Evolutionary conservation across 2,329 filamentous ascomycete genomes (phyloP).

Genomic region (Elsinoe arachidis): DNA sequence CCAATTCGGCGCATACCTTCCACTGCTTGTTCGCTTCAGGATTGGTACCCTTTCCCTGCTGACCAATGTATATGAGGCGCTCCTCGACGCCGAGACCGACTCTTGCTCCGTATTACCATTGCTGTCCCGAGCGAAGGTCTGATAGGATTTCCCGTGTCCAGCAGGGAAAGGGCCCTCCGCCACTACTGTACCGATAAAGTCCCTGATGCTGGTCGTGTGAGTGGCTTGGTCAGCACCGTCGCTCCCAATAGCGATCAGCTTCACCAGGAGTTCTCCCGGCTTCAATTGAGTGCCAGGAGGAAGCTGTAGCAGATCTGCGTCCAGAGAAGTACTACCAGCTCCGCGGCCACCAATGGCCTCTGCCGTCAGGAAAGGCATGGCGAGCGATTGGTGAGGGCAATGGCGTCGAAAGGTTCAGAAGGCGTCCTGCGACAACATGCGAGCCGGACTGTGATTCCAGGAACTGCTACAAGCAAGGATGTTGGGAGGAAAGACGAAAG

Average conservation of each 20-base stretch:
- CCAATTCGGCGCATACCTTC: conserved; percentile 2
- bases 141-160: not conserved
- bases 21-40: not conserved
- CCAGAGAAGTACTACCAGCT: not conserved
- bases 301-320: not conserved
- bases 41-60: not conserved
- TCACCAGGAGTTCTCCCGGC: not conserved
- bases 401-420: not conserved
- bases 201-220: not conserved
- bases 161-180: not conserved
- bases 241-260: not conserved
- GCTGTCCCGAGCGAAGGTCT: not conserved
- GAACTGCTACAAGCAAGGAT: not conserved
- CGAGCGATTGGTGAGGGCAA: not conserved
- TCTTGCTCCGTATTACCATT: not conserved
- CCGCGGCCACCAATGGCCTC: not conserved
- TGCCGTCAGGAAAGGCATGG: not conserved
- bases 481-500: not conserved
- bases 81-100: not conserved
- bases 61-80: not conserved
- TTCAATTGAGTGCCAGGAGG: not conserved
- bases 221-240: not conserved
- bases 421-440: not conserved
- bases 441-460: not conserved
- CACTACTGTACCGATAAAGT: not conserved